Conservation (phyloP, 805 yeast species). For the Starmerella etchellsii region DNA sequence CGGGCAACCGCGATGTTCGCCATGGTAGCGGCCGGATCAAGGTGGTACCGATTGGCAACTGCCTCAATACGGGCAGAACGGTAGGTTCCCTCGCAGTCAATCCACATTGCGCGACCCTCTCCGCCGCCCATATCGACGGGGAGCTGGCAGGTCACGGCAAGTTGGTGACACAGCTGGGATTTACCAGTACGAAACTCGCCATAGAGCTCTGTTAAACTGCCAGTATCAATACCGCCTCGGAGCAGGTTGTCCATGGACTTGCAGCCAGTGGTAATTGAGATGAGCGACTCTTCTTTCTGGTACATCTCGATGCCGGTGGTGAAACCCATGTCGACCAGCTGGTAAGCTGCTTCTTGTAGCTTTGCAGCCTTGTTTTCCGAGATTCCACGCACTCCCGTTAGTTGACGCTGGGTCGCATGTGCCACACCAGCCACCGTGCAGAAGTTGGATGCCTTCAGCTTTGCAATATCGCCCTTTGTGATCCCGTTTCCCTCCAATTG, state of each 20-base stretch:
- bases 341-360: constrained; percentile 67
- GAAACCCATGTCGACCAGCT: constrained; percentile 87
- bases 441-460: constrained; percentile 68
- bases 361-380: constrained; percentile 92
- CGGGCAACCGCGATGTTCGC: constrained; percentile 96
- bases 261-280: constrained; percentile 90
- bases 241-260: constrained; percentile 81
- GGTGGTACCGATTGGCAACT: constrained; percentile 81
- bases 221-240: constrained; percentile 97
- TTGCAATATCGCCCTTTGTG: constrained; percentile 60
- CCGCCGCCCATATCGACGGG: constrained; percentile 98
- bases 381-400: constrained; percentile 74
- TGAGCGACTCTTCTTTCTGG: constrained; percentile 75
- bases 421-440: constrained; percentile 90
- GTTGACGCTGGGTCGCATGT: constrained; percentile 72
- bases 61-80: constrained; percentile 82
- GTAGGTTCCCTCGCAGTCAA: constrained; percentile 95
- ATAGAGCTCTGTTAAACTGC: constrained; percentile 88
- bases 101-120: constrained; percentile 91
- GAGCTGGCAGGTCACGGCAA: constrained; percentile 91
- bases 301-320: constrained; percentile 95
- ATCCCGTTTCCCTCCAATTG: constrained; percentile 65
- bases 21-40: constrained; percentile 85
- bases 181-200: constrained; percentile 98
- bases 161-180: constrained; percentile 90